These are phyloP conservation scores for Earliella scabrosa DNA, from an alignment of 1,284 basidiomycete species.

Conservation along the genomic window DNA sequence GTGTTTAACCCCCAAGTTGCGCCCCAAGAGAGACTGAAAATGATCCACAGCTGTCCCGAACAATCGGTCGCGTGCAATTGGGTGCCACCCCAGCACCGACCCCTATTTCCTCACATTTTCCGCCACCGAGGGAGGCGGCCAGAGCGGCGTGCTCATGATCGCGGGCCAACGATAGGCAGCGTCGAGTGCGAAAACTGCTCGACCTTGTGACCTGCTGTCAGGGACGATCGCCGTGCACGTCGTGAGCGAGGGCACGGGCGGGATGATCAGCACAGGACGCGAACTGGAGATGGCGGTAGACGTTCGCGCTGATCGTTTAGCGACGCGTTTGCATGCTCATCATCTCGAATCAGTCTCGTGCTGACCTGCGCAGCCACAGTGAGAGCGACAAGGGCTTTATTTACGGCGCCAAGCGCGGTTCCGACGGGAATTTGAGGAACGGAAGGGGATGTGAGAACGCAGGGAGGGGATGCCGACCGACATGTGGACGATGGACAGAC, in stretches of 20 bases:
- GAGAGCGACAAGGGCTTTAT: neutral
- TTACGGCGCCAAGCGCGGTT: neutral
- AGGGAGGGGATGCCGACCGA: neutral
- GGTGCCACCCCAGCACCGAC: no score
- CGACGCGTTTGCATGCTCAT: neutral
- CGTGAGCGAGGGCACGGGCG: neutral
- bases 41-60: no score
- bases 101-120: no score
- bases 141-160: no score
- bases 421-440: neutral
- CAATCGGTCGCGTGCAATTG: no score
- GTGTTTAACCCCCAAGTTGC: no score
- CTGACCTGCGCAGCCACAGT: conserved; percentile 3
- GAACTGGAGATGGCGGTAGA: neutral
- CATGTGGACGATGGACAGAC: neutral
- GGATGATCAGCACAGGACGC: conserved; percentile 1
- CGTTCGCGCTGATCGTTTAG: conserved; percentile 1
- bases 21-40: no score
- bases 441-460: neutral
- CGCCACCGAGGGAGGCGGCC: no score
- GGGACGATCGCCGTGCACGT: neutral
- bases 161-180: no score
- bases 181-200: no score
- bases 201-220: neutral
- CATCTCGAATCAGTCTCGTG: conserved; percentile 10